Percentiles rank a stretch among this genome's conserved stretches.
phyloP scores from a whole-genome alignment of 108 stramenopile genomes.

The Craspedostauros australis region DNA sequence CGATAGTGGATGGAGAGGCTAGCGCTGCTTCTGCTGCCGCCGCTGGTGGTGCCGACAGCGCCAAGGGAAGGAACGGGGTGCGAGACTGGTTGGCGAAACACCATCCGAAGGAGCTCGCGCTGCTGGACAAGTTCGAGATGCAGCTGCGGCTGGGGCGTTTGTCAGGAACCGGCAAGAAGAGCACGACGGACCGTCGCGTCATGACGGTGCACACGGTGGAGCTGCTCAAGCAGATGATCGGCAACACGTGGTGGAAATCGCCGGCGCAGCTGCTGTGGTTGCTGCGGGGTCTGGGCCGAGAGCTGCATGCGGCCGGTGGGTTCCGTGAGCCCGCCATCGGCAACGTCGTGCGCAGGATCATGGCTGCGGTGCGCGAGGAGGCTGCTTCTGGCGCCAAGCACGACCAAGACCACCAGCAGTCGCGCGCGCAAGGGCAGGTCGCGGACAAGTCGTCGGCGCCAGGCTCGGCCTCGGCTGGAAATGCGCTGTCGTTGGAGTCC shows the following conservation, averaged over 20 bases:
- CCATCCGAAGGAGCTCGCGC: slow-evolving; percentile 53
- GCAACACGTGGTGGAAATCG: slow-evolving; percentile 76
- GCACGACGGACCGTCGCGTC: slow-evolving; percentile 37
- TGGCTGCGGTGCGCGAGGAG: slow-evolving; percentile 78
- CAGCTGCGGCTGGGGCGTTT: slow-evolving; percentile 72
- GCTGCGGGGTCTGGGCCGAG: slow-evolving; percentile 67
- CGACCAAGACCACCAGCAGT: background rate
- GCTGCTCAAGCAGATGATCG: slow-evolving; percentile 66
- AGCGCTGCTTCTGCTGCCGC: too few relatives aligned
- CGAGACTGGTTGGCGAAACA: slow-evolving; percentile 42
- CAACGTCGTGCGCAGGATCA: slow-evolving; percentile 71
- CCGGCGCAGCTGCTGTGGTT: slow-evolving; percentile 62
- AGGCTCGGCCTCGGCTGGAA: slow-evolving; percentile 1
- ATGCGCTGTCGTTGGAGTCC: slow-evolving; percentile 53
- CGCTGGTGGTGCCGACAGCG: too few relatives aligned
- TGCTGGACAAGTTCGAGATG: slow-evolving; percentile 69
- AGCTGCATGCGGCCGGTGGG: slow-evolving; percentile 71
- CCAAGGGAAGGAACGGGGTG: too few relatives aligned
- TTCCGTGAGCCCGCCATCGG: slow-evolving; percentile 79
- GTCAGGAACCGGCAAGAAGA: slow-evolving; percentile 1
- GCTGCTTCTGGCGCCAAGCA: slow-evolving; percentile 1
- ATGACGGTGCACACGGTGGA: slow-evolving; percentile 69
- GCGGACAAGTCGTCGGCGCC: slow-evolving; percentile 4
- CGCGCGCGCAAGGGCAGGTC: slow-evolving; percentile 25
- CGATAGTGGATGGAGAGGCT: too few relatives aligned